phyloP scores from a whole-genome alignment of 192 early-diverging fungal species.

The Bifiguratus adelaidae region DNA sequence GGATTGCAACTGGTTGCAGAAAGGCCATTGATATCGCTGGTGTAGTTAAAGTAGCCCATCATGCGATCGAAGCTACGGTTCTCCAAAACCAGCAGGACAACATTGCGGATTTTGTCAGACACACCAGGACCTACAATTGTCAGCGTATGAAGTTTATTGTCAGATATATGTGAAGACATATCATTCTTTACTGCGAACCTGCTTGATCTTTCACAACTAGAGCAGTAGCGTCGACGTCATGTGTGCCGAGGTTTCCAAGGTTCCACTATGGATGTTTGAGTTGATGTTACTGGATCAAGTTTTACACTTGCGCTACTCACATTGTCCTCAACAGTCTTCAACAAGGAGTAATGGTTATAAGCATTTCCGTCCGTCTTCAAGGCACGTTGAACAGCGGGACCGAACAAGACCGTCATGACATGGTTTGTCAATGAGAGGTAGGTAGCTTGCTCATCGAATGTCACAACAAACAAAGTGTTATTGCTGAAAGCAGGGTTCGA shows the following conservation, averaged over 20 bases:
- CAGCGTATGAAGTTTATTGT: too few species aligned
- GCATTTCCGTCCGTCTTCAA: slow-evolving; percentile 11
- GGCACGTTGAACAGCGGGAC: slow-evolving; percentile 15
- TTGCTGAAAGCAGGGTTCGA: slow-evolving; percentile 30
- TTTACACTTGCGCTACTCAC: neutral
- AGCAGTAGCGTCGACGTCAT: slow-evolving; percentile 20
- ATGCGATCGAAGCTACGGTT: slow-evolving; percentile 15
- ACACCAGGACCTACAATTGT: slow-evolving; percentile 8
- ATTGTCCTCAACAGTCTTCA: slow-evolving; percentile 27
- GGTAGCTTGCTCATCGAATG: slow-evolving; percentile 14
- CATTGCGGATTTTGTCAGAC: slow-evolving; percentile 17
- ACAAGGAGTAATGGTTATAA: slow-evolving; percentile 35
- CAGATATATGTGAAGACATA: too few species aligned
- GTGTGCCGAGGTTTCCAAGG: slow-evolving; percentile 25
- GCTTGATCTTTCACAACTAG: slow-evolving; percentile 10
- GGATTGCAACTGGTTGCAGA: slow-evolving; percentile 11
- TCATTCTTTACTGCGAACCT: too few species aligned
- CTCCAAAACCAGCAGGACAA: slow-evolving; percentile 13
- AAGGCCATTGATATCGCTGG: slow-evolving; percentile 8
- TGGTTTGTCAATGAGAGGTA: slow-evolving; percentile 1
- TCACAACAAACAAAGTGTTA: slow-evolving; percentile 29
- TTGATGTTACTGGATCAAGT: neutral
- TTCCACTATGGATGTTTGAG: slow-evolving; percentile 7
- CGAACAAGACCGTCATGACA: slow-evolving; percentile 25
- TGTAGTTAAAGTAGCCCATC: slow-evolving; percentile 11